Evolutionary conservation across 1,139 yeast species (phyloP).

Genomic region (Suhomyces terraborum): DNA sequence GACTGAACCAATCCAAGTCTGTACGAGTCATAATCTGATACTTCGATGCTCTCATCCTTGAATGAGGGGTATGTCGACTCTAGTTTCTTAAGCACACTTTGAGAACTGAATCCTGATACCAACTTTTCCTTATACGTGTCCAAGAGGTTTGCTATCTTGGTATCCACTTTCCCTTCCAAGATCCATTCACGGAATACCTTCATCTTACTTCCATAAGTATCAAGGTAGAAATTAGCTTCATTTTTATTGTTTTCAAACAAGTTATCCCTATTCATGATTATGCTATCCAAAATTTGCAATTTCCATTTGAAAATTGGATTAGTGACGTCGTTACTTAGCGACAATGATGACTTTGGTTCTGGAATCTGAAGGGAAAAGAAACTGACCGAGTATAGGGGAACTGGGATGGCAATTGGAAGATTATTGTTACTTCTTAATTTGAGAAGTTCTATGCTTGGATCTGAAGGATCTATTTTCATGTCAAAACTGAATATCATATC

Average conservation of each 20-base stretch:
- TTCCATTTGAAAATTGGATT: slow-evolving; percentile 36
- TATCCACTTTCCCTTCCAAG: slow-evolving; percentile 18
- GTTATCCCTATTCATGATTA: slow-evolving; percentile 33
- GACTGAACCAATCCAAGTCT: slow-evolving; percentile 5
- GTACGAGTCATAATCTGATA: slow-evolving; percentile 4
- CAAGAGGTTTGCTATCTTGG: slow-evolving; percentile 15
- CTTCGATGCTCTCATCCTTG: slow-evolving; percentile 1
- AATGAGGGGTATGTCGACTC: slow-evolving; percentile 17
- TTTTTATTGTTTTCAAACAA: slow-evolving; percentile 20
- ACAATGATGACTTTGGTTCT: slow-evolving; percentile 26
- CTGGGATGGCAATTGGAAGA: slow-evolving; percentile 42
- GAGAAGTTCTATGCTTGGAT: slow-evolving; percentile 43
- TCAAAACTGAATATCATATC: slow-evolving; percentile 64
- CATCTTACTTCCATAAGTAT: slow-evolving; percentile 35
- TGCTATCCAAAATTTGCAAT: slow-evolving; percentile 31
- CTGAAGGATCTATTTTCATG: slow-evolving; percentile 45
- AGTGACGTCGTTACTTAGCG: slow-evolving; percentile 22
- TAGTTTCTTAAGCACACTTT: slow-evolving; percentile 29
- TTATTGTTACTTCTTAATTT: slow-evolving; percentile 22
- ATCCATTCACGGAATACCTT: slow-evolving; percentile 29
- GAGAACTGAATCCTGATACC: slow-evolving; percentile 27
- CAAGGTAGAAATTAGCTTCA: slow-evolving; percentile 25
- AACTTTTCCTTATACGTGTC: slow-evolving; percentile 27
- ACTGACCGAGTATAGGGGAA: slow-evolving; percentile 41
- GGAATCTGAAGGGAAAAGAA: slow-evolving; percentile 34